phyloP scores from a whole-genome alignment of 306 rosid species.

The Corylus avellana region DNA sequence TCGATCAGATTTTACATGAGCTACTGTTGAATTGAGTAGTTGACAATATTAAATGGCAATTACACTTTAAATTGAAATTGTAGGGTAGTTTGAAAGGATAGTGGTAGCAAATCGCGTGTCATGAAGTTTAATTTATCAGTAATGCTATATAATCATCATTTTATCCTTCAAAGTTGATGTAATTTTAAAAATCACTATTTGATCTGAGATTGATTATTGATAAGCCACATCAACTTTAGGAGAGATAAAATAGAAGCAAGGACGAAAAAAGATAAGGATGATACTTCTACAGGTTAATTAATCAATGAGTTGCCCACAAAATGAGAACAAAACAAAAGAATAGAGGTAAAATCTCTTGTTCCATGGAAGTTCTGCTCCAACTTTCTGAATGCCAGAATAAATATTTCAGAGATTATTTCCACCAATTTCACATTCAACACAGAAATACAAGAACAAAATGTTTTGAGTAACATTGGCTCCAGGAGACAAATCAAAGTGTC shows the following conservation, averaged over 20 bases:
- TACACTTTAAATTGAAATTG: too few species aligned
- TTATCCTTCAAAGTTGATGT: too few species aligned
- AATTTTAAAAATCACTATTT: too few species aligned
- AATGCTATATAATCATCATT: too few species aligned
- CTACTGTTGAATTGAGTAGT: not conserved
- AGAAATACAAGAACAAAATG: constrained; percentile 33
- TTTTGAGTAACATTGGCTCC: constrained; percentile 43
- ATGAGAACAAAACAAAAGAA: not conserved
- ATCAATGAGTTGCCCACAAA: not conserved
- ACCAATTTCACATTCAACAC: constrained; percentile 47
- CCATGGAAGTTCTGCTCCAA: not conserved
- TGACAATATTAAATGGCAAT: not conserved
- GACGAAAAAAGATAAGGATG: not conserved
- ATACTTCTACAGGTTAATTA: too few species aligned
- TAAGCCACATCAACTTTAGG: too few species aligned
- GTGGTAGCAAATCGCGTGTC: too few species aligned
- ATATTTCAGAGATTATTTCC: constrained; percentile 29
- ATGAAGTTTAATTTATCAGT: too few species aligned
- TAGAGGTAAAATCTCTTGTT: not conserved
- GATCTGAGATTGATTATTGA: too few species aligned
- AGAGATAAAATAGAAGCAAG: too few species aligned
- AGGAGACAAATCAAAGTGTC: constrained; percentile 39
- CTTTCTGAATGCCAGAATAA: constrained; percentile 8
- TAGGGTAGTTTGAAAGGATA: too few species aligned
- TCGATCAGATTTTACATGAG: not conserved